These are phyloP conservation scores for Eucalyptus virginea DNA, from an alignment of 345 rosid species.

Conservation along the genomic window DNA sequence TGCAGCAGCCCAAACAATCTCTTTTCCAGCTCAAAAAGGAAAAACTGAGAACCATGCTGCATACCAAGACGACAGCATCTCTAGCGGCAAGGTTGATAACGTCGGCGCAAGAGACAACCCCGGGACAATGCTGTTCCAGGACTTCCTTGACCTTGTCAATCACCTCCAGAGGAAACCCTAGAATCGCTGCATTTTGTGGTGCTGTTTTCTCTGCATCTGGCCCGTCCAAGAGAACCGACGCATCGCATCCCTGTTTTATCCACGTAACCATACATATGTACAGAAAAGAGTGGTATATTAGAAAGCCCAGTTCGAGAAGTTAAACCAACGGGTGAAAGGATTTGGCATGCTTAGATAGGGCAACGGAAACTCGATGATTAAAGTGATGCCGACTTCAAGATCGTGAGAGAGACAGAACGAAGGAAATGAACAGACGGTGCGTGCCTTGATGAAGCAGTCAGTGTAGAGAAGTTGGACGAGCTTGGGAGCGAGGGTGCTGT, in stretches of 20 bases:
- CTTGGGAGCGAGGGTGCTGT: too few relatives aligned
- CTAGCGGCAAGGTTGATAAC: conserved; percentile 76
- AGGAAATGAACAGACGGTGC: background rate
- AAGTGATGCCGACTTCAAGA: background rate
- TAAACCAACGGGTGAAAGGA: background rate
- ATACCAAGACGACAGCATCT: conserved; percentile 67
- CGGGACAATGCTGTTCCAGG: conserved; percentile 53
- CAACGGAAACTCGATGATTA: background rate
- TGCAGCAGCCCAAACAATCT: background rate
- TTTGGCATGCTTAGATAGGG: background rate
- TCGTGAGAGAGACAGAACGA: background rate
- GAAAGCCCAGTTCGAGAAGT: background rate
- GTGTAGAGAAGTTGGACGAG: too few relatives aligned
- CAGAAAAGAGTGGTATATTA: background rate
- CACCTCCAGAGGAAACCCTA: conserved; percentile 19
- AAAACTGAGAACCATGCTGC: background rate
- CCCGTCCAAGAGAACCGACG: background rate
- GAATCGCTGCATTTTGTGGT: conserved; percentile 20
- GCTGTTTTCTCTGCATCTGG: background rate
- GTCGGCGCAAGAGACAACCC: conserved; percentile 76
- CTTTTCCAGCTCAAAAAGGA: background rate
- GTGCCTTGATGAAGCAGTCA: too few relatives aligned
- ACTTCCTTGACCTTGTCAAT: conserved; percentile 67
- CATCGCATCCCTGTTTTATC: background rate
- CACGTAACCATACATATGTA: background rate